Base-by-base conservation (phyloP, 192 early-diverging fungal species). In the Entomortierella lignicola region DNA sequence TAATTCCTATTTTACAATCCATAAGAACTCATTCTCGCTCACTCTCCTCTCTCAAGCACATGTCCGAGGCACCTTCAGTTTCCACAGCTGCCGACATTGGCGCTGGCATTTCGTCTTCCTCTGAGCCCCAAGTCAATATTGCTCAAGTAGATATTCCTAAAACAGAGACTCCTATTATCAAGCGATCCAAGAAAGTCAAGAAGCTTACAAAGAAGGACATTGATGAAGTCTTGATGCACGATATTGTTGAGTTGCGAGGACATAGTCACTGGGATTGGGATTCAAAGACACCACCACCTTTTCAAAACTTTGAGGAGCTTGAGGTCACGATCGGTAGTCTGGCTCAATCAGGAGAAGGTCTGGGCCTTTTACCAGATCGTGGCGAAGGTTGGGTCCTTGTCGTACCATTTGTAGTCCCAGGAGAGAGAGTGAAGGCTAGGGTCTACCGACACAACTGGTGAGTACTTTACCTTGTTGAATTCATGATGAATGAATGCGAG, bases 1-100 rank as follows among this genome's bases (percentile, higher is more conserved):
- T 53, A 34, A 42, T 67, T 68, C 56, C 63, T 50, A 27, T 54
- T 37, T 61, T 47, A 32, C 37, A 17, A 13, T 51, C 42, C 26
- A 88, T 88, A 41, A 84, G 86, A 65, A 82, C 93, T 60, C 85
- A 80, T 66, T 91, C 4, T 31, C 59, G n/a, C 55, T 42, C 7
- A 57, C 52, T 44, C 42, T 17, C 2, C n/a, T 50, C 8, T 69
- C 58, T 30, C 21, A 47, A 31, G 12, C 48, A 27, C 34, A 64
- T 63, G 29, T 64, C 59, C 32, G 60, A 58, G 25, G 25, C 27
- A 52, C 29, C 42, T 20, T 31, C 72, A 59, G 47, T 20, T 3
- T 27, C 63, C n/a, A 13, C 25, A 8, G 63, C 34, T 39, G 18
- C 57, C 48, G 39, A 47, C 8, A 32, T 7, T 15, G 37, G 50